A percentile compares a stretch with the other conserved stretches of the same genome.
Evolutionary conservation across 306 rosid species (phyloP).

Genomic region (Vachellia pachyceras): DNA sequence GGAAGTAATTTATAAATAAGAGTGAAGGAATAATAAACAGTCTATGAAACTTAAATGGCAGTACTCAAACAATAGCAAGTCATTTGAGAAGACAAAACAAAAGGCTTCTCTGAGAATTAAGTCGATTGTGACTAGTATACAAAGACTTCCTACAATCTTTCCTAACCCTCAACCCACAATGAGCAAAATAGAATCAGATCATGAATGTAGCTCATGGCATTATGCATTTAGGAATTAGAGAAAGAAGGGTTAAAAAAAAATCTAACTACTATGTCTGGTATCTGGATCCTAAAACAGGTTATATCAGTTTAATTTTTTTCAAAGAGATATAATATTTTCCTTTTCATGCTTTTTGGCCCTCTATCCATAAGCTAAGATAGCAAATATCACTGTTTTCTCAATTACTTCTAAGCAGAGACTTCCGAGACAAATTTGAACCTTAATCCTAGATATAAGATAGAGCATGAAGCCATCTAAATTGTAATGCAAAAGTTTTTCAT

Average conservation of each 20-base stretch:
- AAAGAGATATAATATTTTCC: neutral
- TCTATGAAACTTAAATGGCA: neutral
- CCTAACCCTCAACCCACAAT: neutral
- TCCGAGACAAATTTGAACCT: neutral
- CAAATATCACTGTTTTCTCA: neutral
- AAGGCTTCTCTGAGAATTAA: neutral
- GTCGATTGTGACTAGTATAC: neutral
- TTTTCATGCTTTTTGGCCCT: neutral
- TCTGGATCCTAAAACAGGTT: neutral
- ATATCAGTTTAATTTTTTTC: neutral
- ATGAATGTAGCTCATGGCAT: neutral
- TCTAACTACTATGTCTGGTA: constrained; percentile 5
- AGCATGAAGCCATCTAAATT: neutral
- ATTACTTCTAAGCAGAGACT: neutral
- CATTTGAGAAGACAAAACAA: neutral
- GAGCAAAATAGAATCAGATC: neutral
- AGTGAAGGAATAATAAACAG: neutral
- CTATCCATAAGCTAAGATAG: neutral
- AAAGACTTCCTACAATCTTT: neutral
- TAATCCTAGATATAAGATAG: neutral
- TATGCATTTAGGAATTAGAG: neutral
- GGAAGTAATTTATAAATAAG: no score
- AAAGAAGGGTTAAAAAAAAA: neutral
- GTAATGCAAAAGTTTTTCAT: neutral
- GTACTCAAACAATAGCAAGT: neutral